A percentile compares a stretch with the other conserved stretches of the same genome.
These are phyloP conservation scores for Hemerocallis citrina DNA, from an alignment of 106 monocot genomes.

Conservation along the genomic window DNA sequence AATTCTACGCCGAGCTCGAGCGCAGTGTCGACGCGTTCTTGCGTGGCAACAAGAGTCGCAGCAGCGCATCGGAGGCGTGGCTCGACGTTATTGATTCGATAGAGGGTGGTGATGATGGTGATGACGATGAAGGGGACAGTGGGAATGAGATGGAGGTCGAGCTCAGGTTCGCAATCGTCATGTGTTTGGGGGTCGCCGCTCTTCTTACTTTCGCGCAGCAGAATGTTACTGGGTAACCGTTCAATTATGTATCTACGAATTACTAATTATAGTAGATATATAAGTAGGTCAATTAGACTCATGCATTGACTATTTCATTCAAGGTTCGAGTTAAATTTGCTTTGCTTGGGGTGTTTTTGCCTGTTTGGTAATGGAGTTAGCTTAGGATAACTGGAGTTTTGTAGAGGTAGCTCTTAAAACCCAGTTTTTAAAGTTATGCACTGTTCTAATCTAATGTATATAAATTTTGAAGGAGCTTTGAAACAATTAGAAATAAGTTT, in stretches of 20 bases:
- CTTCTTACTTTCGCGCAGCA: constrained; percentile 72
- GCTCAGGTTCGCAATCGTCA: constrained; percentile 32
- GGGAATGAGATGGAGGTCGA: constrained; percentile 17
- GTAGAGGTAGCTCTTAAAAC: no score
- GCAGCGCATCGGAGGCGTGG: constrained; percentile 26
- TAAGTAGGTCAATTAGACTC: no score
- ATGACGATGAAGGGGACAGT: not conserved
- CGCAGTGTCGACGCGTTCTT: constrained; percentile 42
- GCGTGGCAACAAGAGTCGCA: not conserved
- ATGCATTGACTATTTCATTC: no score
- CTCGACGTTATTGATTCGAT: constrained; percentile 21
- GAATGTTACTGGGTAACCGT: constrained; percentile 78
- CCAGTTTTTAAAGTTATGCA: no score
- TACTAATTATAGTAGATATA: no score
- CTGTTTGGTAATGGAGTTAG: no score
- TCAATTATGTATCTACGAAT: not conserved
- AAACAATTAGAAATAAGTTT: no score
- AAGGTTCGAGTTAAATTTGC: no score
- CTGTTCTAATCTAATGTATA: no score
- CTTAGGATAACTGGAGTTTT: no score
- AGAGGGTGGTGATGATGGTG: constrained; percentile 4
- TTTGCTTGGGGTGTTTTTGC: no score
- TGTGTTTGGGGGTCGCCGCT: constrained; percentile 69
- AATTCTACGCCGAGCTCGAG: constrained; percentile 55
- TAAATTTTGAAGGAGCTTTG: no score